These are phyloP conservation scores for Colletotrichum tofieldiae DNA, from an alignment of 2,329 filamentous ascomycete species.

Conservation along the genomic window DNA sequence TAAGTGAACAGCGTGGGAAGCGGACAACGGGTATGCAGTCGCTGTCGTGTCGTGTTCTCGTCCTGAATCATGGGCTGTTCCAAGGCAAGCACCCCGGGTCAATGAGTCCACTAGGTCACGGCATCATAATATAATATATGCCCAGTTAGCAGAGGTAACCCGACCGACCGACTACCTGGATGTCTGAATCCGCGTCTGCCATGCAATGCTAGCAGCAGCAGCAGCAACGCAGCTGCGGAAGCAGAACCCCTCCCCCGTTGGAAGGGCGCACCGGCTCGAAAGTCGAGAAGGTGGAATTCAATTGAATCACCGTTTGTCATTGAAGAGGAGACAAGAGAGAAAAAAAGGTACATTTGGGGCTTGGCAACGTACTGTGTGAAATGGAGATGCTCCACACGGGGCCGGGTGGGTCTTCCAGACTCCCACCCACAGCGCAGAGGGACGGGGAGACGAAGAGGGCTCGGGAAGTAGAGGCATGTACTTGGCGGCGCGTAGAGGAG, in stretches of 20 bases:
- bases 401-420: background rate
- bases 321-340: background rate
- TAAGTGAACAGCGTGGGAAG: background rate
- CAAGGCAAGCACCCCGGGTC: conserved; percentile 25
- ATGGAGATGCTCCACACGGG: background rate
- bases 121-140: conserved; percentile 7
- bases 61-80: conserved; percentile 22
- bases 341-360: background rate
- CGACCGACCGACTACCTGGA: background rate
- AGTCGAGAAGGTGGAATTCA: background rate
- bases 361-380: conserved; percentile 14
- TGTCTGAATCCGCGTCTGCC: background rate
- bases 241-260: background rate
- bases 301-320: background rate
- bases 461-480: conserved; percentile 21
- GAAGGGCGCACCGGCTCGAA: background rate
- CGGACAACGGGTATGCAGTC: background rate
- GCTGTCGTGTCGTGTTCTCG: background rate
- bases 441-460: background rate
- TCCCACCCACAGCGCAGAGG: no score
- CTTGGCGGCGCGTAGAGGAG: background rate
- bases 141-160: background rate
- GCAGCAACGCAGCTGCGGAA: background rate
- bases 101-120: conserved; percentile 9
- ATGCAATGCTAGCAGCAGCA: background rate